Evolutionary conservation across 129 eudicot species (phyloP), one percentile per base, ranked within the genome.

Genomic region (Smallanthus sonchifolius): DNA sequence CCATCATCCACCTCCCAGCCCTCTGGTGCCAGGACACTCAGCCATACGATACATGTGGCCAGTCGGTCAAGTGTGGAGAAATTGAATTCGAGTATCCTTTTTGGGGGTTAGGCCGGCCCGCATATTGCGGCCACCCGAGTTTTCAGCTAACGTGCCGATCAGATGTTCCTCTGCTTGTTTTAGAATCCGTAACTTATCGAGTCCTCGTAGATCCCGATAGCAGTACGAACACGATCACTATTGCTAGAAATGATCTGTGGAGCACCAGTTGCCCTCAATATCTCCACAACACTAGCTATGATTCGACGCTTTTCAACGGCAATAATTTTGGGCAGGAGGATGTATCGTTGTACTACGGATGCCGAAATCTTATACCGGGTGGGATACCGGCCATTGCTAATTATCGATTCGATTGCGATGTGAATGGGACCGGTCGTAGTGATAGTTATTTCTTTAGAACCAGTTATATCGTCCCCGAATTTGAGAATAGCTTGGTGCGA

Each of bases 371-470:
- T 2, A 17, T 6, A 52, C 13, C 49, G 15, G 49, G 42, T 38
- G 17, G 3, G 54, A 11, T 8, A 54, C 30, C 32, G 11, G 6
- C 7, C 32, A 0, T 3, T 54, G 10, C 8, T 54, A 19, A 8
- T 8, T 55, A 55, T 55, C 35, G 62, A 20, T 78, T 70, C 69
- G 1, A 0, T 6, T 81, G 87, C 80, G 9, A 8, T 17, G 51
- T 10, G 15, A 77, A 70, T 55, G 13, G 4, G 11, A 9, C n/a
- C 10, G 2, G 3, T 5, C 4, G 3, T 0, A 75, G 19, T 6
- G 7, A 32, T 59, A 32, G 2, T 59, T 59, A 10, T 59, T 30
- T 59, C 8, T 10, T 0, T 59, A 30, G 40, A 59, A 28, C 65
- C 40, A 11, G 39, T 32, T 30, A 13, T 1, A 11, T 24, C 2